Evolutionary conservation across 2,329 filamentous ascomycete genomes (phyloP), one percentile per base, ranked within the genome.

Genomic region (Cyphellophora europaea): DNA sequence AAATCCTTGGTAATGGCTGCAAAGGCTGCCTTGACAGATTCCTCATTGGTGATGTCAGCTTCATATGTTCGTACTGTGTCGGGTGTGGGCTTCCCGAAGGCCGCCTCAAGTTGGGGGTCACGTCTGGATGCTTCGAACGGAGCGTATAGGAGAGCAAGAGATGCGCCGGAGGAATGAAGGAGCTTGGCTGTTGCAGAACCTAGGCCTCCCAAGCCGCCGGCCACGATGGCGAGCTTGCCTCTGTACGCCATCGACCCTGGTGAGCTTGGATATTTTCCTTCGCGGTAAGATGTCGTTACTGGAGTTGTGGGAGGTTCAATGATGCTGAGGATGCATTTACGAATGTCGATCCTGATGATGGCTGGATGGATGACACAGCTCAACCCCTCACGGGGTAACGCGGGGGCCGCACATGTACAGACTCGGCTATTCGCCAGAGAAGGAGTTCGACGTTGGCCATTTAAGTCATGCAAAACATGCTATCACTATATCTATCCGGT

Each of bases 41-140:
- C 55, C 11, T 63, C 50, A 2, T 61, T 61, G 2, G 66, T 66
- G 39, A 71, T 62, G 43, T 72, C 67, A 52, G 65, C 69, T 50
- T 57, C 53, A 23, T 59, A 57, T 3, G 55, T 50, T 32, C 44
- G 47, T 35, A 61, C 54, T 5, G 48, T 42, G 8, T 55, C 43
- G 4, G 36, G 36, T 5, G 45, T 16, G 5, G 38, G 36, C 19
- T 38, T 41, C 11, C 53, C 53, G 44, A 63, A 67, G 3, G 55
- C 48, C 1, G 51, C 33, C 11, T 54, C 48, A 12, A 69, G 51
- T 0, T 59, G 53, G 23, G 59, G 45, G 14, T 59, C 49, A 12
- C 57, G 55, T 6, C 54, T 53, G 19, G 50, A 36, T 1, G 58
- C 54, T 44, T 68, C 65, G 40, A 66, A 67, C 2, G 64, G 63